Evolutionary conservation across 345 rosid genomes (phyloP), one percentile per base, ranked within the genome.

Genomic region (Populus simonii): DNA sequence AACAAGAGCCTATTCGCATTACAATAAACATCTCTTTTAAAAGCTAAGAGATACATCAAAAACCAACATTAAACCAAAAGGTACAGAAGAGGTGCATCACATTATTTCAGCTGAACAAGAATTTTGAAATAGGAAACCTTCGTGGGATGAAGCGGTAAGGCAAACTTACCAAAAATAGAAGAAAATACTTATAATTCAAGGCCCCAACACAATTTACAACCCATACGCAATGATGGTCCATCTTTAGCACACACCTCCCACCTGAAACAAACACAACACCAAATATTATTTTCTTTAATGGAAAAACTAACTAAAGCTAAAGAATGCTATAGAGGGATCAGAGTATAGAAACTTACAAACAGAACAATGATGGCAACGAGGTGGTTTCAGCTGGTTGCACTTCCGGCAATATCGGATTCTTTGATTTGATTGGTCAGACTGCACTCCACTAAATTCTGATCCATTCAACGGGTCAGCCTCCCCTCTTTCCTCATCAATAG

Each of bases 161-260:
- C 66, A 76, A 68, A 83, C 97, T 80, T 85, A 93, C 98, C 99
- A 96, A 85, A 82, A 93, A 96, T 76, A 96, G 93, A 83, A 96
- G 96, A 76, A 96, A 96, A 69, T 91, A 93, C 87, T 96, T 96
- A 79, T 93, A 96, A 83, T 93, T 93, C 69, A 90, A 87, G 3
- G 97, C 99, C 38, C 99, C 99, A 45, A 96, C 99, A 76, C 99
- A 96, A 80, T 91, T 93, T 65, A 96, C 99, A 88, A 96, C 99
- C 99, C 99, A 96, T 33, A 96, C 95, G 85, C 99, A 96, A 86
- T 96, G 99, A 78, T 92, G 98, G 68, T 96, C 97, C 99, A 96
- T 96, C 87, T 93, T 96, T 69, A 96, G 89, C 55, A 92, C 89
- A 79, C 99, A 96, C 73, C 94, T 84, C 55, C 94, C 97, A 82